A percentile compares a stretch with the other conserved stretches of the same genome.
Evolutionary conservation across 2,329 filamentous ascomycete genomes (phyloP).

Genomic region (Penicillium sp.): DNA sequence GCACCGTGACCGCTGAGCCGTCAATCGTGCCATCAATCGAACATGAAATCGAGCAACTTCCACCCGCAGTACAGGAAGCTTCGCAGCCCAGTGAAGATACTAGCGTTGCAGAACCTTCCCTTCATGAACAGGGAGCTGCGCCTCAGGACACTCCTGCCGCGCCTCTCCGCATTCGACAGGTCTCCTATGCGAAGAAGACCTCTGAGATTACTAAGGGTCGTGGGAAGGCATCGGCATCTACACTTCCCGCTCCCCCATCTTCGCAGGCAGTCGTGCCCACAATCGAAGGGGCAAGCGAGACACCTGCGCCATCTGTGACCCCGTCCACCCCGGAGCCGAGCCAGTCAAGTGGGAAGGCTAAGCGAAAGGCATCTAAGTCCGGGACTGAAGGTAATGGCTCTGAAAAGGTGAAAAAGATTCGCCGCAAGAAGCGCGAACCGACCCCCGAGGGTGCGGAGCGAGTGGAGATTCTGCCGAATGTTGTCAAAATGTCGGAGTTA

Average conservation of each 20-base stretch:
- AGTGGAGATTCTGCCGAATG: conserved; percentile 50
- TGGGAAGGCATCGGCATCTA: conserved; percentile 8
- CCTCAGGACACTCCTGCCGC: conserved; percentile 6
- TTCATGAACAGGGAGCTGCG: conserved; percentile 5
- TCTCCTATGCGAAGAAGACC: conserved; percentile 8
- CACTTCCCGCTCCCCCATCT: conserved; percentile 21
- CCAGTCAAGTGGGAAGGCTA: conserved; percentile 21
- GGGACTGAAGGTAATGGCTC: conserved; percentile 21
- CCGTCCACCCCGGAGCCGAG: conserved; percentile 22
- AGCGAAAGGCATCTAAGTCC: conserved; percentile 25
- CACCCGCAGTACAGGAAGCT: conserved; percentile 1
- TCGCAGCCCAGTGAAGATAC: conserved; percentile 5
- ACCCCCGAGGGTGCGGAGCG: conserved; percentile 48
- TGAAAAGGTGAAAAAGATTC: conserved; percentile 23
- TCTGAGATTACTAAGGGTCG: conserved; percentile 12
- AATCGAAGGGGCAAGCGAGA: conserved; percentile 18
- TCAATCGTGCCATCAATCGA: conserved; percentile 12
- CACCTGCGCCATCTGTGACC: conserved; percentile 15
- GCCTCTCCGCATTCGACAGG: conserved; percentile 4
- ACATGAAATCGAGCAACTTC: conserved; percentile 9
- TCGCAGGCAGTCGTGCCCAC: conserved; percentile 21
- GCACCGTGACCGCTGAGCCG: conserved; percentile 12
- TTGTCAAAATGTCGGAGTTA: conserved; percentile 55
- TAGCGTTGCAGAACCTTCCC: conserved; percentile 2
- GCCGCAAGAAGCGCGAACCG: conserved; percentile 35